Evolutionary conservation across 331 rosid genomes (phyloP), one percentile per base, ranked within the genome.

Genomic region (Stylosanthes scabra): DNA sequence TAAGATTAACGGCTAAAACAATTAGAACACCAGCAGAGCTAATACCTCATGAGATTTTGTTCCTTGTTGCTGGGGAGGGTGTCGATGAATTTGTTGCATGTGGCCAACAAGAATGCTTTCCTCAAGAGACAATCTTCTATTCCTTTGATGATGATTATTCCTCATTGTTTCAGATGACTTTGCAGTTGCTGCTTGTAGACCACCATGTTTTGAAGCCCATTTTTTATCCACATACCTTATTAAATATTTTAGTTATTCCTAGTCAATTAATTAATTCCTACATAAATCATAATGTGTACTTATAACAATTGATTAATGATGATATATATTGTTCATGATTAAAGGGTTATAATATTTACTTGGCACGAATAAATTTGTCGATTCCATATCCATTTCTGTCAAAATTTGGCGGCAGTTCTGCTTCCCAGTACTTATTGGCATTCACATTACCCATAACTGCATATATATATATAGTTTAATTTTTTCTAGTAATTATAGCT

Each of bases 341-440:
- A 34, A 34, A 34, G 39, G 6, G 39, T 3, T 34, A 3, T 34
- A 34, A 34, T 34, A 34, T 55, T 86, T 91, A 89, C 98, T 93
- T 93, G 83, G 85, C 79, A 52, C 77, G 83, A 68, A 88, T 86
- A 75, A 89, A 87, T 56, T 77, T 88, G 68, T 85, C 87, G 0
- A 71, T 62, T 68, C 77, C 90, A 6, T 63, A 74, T 51, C 57
- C 87, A 37, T 54, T 67, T 75, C 81, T 78, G 78, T 89, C 93
- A 72, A 78, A 84, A 80, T 84, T 61, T 51, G 83, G 68, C 0
- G 90, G 88, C 52, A 91, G 74, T 50, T 78, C 83, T 16, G 93
- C 93, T 76, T 93, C 97, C 97, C 97, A 93, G 47, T 88, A 80
- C 74, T 60, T 68, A 71, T 93, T 91, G 56, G 96, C 88, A 74